These are phyloP conservation scores for Apostasia ramifera DNA, from an alignment of 106 monocot species.

Conservation along the genomic window DNA sequence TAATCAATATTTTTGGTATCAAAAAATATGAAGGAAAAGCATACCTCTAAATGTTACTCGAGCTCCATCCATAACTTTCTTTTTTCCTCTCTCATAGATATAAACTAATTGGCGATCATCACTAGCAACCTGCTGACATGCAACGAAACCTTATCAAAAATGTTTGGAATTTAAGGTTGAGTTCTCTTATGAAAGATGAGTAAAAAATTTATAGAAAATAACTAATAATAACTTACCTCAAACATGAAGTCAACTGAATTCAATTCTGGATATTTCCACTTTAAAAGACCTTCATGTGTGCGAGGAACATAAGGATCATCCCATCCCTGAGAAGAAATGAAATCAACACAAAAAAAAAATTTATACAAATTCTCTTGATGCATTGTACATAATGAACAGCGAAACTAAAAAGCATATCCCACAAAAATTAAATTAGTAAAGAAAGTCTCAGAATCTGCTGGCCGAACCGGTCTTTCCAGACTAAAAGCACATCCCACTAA, in stretches of 20 bases:
- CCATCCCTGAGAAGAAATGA: slow-evolving; percentile 46
- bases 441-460: too few relatives aligned
- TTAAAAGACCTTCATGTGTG: slow-evolving; percentile 94
- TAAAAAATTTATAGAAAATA: too few relatives aligned
- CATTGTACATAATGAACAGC: too few relatives aligned
- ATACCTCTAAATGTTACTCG: slow-evolving; percentile 53
- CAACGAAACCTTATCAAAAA: background rate
- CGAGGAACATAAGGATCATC: slow-evolving; percentile 96
- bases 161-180: too few relatives aligned
- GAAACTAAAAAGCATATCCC: too few relatives aligned
- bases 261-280: slow-evolving; percentile 95
- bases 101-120: slow-evolving; percentile 51
- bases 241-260: slow-evolving; percentile 93
- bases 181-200: too few relatives aligned
- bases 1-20: background rate
- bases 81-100: slow-evolving; percentile 75
- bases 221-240: slow-evolving; percentile 49
- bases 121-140: slow-evolving; percentile 45
- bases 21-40: background rate
- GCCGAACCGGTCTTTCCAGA: too few relatives aligned
- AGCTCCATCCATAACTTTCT: slow-evolving; percentile 79
- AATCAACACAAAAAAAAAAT: background rate
- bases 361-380: too few relatives aligned
- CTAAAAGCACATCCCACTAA: too few relatives aligned
- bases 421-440: too few relatives aligned